A percentile compares a stretch with the other conserved stretches of the same genome.
Conservation (phyloP, 2,329 filamentous ascomycete genomes). For the Fusarium protoensiforme region DNA sequence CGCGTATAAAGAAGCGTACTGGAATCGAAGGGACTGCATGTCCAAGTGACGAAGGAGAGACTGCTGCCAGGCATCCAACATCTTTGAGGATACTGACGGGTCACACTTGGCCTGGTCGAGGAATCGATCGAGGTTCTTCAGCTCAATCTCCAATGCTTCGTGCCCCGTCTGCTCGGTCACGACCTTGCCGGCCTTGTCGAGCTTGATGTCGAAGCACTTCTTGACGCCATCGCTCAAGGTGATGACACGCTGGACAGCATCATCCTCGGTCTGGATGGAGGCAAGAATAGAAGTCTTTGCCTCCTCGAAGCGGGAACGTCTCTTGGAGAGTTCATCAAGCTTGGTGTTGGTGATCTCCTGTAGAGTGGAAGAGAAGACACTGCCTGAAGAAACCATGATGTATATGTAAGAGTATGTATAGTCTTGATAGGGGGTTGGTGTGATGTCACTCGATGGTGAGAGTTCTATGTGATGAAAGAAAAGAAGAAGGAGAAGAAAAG, state of each 20-base stretch:
- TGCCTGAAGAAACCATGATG: slow-evolving; percentile 44
- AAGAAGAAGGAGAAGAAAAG: not conserved
- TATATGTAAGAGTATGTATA: not conserved
- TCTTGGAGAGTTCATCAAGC: slow-evolving; percentile 56
- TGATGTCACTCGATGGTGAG: not conserved
- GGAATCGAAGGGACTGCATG: slow-evolving; percentile 54
- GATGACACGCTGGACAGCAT: slow-evolving; percentile 45
- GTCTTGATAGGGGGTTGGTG: not conserved
- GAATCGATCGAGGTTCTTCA: slow-evolving; percentile 55
- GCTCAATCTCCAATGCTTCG: slow-evolving; percentile 44
- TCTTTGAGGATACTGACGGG: slow-evolving; percentile 51
- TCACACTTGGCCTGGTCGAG: slow-evolving; percentile 54
- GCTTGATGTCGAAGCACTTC: slow-evolving; percentile 47
- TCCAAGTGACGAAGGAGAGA: slow-evolving; percentile 53
- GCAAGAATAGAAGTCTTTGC: slow-evolving; percentile 47
- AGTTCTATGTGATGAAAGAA: not conserved
- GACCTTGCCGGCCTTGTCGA: slow-evolving; percentile 43
- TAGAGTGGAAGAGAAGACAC: slow-evolving; percentile 56
- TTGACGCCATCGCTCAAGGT: slow-evolving; percentile 51
- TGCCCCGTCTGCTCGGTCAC: slow-evolving; percentile 37
- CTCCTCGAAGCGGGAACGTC: slow-evolving; percentile 51
- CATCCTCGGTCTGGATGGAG: slow-evolving; percentile 40
- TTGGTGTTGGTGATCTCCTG: slow-evolving; percentile 57
- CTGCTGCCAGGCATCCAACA: slow-evolving; percentile 49
- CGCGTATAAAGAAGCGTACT: slow-evolving; percentile 58